Percentiles rank a stretch among this genome's conserved stretches.
Evolutionary conservation across 768 basidiomycete species (phyloP).

Genomic region (Lactarius quietus): DNA sequence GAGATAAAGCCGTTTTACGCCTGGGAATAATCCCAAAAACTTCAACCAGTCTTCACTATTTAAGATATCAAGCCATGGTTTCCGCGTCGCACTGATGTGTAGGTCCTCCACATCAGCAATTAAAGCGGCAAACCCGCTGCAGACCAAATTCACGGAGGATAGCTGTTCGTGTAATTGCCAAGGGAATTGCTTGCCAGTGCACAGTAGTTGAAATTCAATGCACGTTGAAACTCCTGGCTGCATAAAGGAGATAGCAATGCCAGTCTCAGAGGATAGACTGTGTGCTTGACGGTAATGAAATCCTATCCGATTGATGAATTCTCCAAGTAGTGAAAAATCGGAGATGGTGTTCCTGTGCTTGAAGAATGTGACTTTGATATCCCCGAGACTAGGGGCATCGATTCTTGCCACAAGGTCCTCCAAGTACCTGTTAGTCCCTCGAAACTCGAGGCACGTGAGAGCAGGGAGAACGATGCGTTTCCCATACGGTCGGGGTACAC

Average conservation of each 20-base stretch:
- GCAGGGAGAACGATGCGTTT: neutral
- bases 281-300: neutral
- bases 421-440: neutral
- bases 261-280: neutral
- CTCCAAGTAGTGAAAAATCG: neutral
- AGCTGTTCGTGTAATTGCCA: neutral
- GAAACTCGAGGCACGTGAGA: neutral
- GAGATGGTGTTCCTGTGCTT: neutral
- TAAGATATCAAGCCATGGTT: no score
- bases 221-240: neutral
- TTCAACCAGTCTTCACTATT: no score
- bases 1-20: no score
- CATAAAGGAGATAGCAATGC: neutral
- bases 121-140: no score
- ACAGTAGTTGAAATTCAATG: neutral
- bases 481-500: no score
- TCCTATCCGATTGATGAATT: neutral
- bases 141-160: neutral
- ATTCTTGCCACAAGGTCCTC: neutral
- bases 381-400: neutral
- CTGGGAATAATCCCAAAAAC: no score
- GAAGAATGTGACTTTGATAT: neutral
- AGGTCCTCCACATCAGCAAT: no score
- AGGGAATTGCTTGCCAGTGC: neutral
- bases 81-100: no score